Percentiles rank a stretch among this genome's conserved stretches.
Conservation (phyloP, 805 yeast species). For the Maudiozyma saulgeensis region DNA sequence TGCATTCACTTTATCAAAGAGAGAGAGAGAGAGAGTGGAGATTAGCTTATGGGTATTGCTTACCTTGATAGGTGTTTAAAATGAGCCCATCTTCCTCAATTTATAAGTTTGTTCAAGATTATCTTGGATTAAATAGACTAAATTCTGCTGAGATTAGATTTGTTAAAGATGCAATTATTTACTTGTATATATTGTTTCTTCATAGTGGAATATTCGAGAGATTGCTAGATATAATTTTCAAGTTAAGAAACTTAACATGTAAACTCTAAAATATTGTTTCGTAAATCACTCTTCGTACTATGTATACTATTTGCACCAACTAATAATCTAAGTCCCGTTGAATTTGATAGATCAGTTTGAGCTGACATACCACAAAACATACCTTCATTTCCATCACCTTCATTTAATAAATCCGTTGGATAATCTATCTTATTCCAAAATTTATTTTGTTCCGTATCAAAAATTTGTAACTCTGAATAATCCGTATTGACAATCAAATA, state of each 20-base stretch:
- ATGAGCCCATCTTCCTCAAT: too few species aligned
- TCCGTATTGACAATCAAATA: constrained; percentile 21
- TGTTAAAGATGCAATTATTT: too few species aligned
- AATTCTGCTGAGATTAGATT: too few species aligned
- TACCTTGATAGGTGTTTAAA: too few species aligned
- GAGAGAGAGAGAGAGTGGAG: too few species aligned
- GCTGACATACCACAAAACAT: constrained; percentile 19
- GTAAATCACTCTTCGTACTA: not conserved
- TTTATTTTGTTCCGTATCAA: constrained; percentile 12
- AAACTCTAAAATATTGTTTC: constrained; percentile 4
- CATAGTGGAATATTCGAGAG: too few species aligned
- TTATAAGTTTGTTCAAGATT: too few species aligned
- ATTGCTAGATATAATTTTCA: too few species aligned
- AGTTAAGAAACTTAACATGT: not conserved
- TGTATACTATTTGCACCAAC: constrained; percentile 10
- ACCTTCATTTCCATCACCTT: not conserved
- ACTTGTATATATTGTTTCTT: too few species aligned
- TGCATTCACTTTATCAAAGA: too few species aligned
- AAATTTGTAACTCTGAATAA: constrained; percentile 20
- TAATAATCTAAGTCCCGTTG: constrained; percentile 17
- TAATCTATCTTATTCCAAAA: constrained; percentile 20
- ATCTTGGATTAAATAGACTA: too few species aligned
- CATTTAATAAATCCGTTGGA: constrained; percentile 7
- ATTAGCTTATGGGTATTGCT: too few species aligned
- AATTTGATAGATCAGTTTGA: constrained; percentile 17